A percentile compares a stretch with the other conserved stretches of the same genome.
Evolutionary conservation across 2,329 filamentous ascomycete species (phyloP).

Genomic region (Phoma herbarum): DNA sequence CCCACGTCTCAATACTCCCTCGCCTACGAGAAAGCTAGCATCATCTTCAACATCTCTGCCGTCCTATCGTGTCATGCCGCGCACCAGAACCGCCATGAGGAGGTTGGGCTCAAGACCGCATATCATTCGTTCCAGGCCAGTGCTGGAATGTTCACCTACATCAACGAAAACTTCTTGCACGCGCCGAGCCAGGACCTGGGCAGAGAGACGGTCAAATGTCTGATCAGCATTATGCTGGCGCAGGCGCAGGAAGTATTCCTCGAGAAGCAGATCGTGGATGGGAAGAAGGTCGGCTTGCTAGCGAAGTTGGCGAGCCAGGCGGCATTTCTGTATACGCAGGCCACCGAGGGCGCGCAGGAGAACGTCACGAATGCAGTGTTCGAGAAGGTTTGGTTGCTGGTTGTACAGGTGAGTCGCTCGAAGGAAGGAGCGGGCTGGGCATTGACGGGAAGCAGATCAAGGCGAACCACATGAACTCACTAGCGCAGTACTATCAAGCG

Average conservation of each 20-base stretch:
- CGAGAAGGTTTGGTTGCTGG: constrained; percentile 89
- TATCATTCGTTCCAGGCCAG: constrained; percentile 99
- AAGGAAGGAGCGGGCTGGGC: neutral
- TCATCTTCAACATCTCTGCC: constrained; percentile 99
- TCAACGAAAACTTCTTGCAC: constrained; percentile 99
- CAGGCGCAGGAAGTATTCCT: constrained; percentile 98
- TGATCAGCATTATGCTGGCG: constrained; percentile 92
- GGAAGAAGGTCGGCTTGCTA: constrained; percentile 89
- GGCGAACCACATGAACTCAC: constrained; percentile 79
- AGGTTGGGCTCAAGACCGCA: constrained; percentile 91
- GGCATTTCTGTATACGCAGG: constrained; percentile 85
- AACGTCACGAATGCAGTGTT: constrained; percentile 92
- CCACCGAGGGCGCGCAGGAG: constrained; percentile 88
- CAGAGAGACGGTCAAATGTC: constrained; percentile 91
- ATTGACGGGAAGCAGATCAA: constrained; percentile 65
- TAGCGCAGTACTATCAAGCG: constrained; percentile 94
- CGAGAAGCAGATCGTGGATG: constrained; percentile 92
- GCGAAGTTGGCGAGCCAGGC: constrained; percentile 95
- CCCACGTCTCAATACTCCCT: constrained; percentile 96
- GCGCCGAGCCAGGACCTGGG: constrained; percentile 96
- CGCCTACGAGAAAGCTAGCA: constrained; percentile 97
- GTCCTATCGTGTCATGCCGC: constrained; percentile 96
- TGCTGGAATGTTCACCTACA: constrained; percentile 99
- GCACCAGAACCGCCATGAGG: constrained; percentile 89
- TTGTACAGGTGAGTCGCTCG: constrained; percentile 71